Conservation (phyloP, 306 rosid species). For the Prunus persica region DNA sequence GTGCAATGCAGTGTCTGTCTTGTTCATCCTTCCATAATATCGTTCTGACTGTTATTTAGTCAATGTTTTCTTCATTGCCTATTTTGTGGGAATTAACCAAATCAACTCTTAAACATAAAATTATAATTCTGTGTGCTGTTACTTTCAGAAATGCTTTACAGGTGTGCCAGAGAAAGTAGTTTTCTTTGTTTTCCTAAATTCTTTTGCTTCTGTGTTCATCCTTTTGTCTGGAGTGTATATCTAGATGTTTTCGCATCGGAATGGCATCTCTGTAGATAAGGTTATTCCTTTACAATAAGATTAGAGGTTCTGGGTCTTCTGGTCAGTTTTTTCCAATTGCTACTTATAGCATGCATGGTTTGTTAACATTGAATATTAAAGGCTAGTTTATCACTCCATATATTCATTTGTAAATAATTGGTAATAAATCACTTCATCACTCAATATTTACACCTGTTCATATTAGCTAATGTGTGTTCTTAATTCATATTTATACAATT, state of each 20-base stretch:
- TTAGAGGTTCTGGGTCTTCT: neutral
- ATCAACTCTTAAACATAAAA: neutral
- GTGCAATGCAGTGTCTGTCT: neutral
- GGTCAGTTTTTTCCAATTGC: neutral
- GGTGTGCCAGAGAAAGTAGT: neutral
- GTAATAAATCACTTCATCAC: neutral
- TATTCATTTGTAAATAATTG: neutral
- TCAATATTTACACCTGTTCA: neutral
- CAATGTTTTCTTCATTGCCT: neutral
- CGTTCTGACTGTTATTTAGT: neutral
- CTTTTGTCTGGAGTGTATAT: neutral
- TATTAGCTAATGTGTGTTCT: neutral
- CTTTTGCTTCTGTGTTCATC: neutral
- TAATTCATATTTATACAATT: neutral
- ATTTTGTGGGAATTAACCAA: neutral
- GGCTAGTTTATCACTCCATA: neutral
- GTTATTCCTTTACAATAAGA: neutral
- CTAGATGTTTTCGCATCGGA: neutral
- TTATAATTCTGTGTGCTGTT: neutral
- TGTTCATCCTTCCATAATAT: neutral
- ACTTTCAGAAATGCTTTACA: neutral
- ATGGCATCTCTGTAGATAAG: neutral
- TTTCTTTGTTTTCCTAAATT: neutral
- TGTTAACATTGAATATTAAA: slow-evolving; percentile 15
- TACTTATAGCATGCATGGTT: neutral